A percentile compares a stretch with the other conserved stretches of the same genome.
phyloP scores from a whole-genome alignment of 306 rosid species.

The Mimosa bimucronata region DNA sequence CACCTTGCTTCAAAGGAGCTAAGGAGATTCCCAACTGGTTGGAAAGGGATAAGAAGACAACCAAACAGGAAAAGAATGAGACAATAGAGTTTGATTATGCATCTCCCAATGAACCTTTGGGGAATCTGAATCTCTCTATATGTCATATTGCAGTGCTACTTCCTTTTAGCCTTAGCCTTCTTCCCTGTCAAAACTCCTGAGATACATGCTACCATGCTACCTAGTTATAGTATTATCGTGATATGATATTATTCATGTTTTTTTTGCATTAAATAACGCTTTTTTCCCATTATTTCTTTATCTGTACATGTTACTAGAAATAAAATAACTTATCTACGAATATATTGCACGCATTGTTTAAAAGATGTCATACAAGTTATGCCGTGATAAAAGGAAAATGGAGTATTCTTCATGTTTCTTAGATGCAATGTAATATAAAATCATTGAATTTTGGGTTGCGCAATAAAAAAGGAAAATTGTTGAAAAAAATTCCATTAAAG shows the following conservation, averaged over 20 bases:
- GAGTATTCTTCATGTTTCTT: too few relatives aligned
- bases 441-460: neutral
- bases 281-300: too few relatives aligned
- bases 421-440: neutral
- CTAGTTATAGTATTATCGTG: neutral
- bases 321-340: too few relatives aligned
- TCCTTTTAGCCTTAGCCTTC: neutral
- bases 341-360: neutral
- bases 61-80: neutral
- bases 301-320: neutral
- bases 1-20: neutral
- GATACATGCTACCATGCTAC: neutral
- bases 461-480: too few relatives aligned
- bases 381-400: neutral
- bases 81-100: neutral
- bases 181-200: neutral
- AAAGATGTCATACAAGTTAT: neutral
- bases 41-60: neutral
- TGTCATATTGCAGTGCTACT: constrained; percentile 1
- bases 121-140: constrained; percentile 23
- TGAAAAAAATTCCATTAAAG: too few relatives aligned
- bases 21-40: neutral
- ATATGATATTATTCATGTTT: too few relatives aligned
- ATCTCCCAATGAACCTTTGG: neutral
- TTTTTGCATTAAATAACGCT: neutral